Conservation (phyloP, 1,139 yeast genomes). For the Saccharomyces hybrid region DNA sequence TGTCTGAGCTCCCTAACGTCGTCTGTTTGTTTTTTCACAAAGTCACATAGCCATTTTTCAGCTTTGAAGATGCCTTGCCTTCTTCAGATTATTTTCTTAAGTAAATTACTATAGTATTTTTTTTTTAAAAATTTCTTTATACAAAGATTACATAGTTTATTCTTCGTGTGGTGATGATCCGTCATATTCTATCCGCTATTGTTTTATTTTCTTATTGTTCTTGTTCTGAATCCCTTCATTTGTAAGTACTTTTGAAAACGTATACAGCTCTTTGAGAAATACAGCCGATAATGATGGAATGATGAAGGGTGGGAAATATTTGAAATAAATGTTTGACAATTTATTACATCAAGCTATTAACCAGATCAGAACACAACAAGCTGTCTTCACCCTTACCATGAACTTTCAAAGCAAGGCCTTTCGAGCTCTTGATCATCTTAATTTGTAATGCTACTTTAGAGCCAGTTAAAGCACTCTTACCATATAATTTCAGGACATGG, state of each 20-base stretch:
- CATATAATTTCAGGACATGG: slow-evolving; percentile 74
- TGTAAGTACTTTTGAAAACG: neutral
- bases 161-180: slow-evolving; percentile 1
- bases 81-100: neutral
- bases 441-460: slow-evolving; percentile 60
- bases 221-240: neutral
- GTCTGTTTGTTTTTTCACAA: neutral
- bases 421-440: slow-evolving; percentile 65
- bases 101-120: neutral
- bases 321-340: neutral
- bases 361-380: slow-evolving; percentile 40
- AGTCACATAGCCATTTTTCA: neutral
- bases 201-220: neutral
- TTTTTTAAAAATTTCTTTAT: slow-evolving; percentile 2
- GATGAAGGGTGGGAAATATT: neutral
- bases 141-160: neutral
- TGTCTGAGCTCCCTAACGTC: neutral
- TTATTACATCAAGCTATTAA: slow-evolving; percentile 35
- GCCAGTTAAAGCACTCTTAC: slow-evolving; percentile 64
- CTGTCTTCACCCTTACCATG: slow-evolving; percentile 61
- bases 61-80: neutral
- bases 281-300: neutral
- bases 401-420: slow-evolving; percentile 73
- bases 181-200: neutral
- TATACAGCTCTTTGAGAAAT: neutral